These are phyloP conservation scores for Favolaschia claudopus DNA, from an alignment of 768 basidiomycete species.

Conservation along the genomic window DNA sequence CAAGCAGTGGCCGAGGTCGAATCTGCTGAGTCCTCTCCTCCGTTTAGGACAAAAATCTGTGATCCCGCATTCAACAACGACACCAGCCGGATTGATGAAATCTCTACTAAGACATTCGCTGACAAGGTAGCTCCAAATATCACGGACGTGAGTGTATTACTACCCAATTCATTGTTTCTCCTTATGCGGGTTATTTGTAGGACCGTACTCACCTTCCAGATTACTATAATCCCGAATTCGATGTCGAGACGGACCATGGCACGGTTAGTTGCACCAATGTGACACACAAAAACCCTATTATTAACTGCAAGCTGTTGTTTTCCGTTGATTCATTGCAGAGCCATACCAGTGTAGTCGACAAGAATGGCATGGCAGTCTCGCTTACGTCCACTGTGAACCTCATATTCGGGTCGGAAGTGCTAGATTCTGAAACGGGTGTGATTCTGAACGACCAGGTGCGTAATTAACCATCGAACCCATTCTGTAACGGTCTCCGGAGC, in stretches of 20 bases:
- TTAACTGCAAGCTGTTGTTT: neutral
- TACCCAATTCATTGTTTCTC: neutral
- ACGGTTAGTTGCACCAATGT: slow-evolving; percentile 60
- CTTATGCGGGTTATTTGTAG: slow-evolving; percentile 45
- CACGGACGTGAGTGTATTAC: slow-evolving; percentile 71
- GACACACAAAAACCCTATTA: neutral
- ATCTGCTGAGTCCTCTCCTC: neutral
- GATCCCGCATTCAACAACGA: slow-evolving; percentile 78
- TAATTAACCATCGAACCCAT: slow-evolving; percentile 14
- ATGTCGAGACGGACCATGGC: slow-evolving; percentile 83
- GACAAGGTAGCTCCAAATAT: slow-evolving; percentile 68
- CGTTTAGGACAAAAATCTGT: slow-evolving; percentile 75
- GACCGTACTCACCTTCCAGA: slow-evolving; percentile 79
- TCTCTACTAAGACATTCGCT: slow-evolving; percentile 76
- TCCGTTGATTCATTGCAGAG: too few species aligned
- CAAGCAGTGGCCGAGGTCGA: neutral
- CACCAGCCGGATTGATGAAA: slow-evolving; percentile 61
- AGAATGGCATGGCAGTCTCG: slow-evolving; percentile 85
- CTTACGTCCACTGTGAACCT: slow-evolving; percentile 91
- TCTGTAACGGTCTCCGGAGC: neutral
- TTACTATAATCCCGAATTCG: slow-evolving; percentile 88
- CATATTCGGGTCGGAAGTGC: slow-evolving; percentile 87
- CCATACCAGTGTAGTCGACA: slow-evolving; percentile 85
- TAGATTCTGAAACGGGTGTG: slow-evolving; percentile 88
- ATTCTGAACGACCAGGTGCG: slow-evolving; percentile 86